Conservation (phyloP, 306 rosid genomes). For the Hylodesmum podocarpum region DNA sequence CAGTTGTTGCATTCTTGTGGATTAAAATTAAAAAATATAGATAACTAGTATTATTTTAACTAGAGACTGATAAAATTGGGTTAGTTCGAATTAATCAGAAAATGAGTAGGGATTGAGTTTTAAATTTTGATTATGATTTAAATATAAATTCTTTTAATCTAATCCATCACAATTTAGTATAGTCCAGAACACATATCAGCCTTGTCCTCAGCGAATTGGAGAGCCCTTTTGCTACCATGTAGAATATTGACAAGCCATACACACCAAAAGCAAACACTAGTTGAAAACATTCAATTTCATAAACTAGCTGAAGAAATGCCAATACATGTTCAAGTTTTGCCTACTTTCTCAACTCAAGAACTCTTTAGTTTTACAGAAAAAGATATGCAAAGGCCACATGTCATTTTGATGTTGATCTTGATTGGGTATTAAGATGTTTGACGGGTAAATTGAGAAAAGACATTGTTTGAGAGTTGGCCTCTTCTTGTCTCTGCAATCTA, state of each 20-base stretch:
- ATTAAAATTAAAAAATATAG: too few species aligned
- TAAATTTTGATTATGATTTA: too few species aligned
- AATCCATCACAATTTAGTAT: too few species aligned
- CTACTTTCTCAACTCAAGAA: neutral
- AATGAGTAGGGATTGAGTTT: too few species aligned
- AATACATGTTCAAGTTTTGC: conserved; percentile 1
- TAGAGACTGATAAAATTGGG: too few species aligned
- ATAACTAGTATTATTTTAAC: too few species aligned
- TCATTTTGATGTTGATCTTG: conserved; percentile 2
- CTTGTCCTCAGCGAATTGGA: too few species aligned
- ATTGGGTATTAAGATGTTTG: conserved; percentile 9
- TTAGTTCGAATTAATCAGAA: too few species aligned
- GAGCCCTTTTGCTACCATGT: too few species aligned
- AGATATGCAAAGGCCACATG: neutral
- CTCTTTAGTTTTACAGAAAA: neutral
- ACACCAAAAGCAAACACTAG: neutral
- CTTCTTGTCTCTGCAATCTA: conserved; percentile 26
- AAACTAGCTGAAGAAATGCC: neutral
- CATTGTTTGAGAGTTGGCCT: conserved; percentile 34
- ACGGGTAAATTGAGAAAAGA: conserved; percentile 27
- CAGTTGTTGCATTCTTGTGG: too few species aligned
- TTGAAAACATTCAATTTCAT: neutral
- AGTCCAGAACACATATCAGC: too few species aligned
- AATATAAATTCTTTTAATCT: too few species aligned
- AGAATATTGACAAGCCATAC: neutral